These are phyloP conservation scores for Panus rudis DNA, from an alignment of 768 basidiomycete species.

Conservation along the genomic window DNA sequence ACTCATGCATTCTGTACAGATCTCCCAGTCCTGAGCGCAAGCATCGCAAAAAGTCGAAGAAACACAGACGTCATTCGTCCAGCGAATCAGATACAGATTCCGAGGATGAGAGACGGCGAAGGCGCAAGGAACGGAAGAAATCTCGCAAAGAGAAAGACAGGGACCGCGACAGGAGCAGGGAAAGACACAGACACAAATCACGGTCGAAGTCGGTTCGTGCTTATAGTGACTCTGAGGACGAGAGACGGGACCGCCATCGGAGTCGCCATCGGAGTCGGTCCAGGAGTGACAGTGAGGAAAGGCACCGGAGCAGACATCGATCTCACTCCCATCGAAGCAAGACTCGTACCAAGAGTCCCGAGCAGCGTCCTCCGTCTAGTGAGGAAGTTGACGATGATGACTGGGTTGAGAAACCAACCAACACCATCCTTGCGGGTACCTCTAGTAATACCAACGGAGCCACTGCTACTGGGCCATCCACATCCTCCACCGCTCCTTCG, in stretches of 20 bases:
- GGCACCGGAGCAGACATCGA: conserved; percentile 15
- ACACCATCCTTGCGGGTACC: conserved; percentile 21
- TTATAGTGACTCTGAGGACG: conserved; percentile 32
- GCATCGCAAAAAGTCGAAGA: conserved; percentile 48
- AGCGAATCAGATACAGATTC: conserved; percentile 35
- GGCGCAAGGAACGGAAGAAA: conserved; percentile 55
- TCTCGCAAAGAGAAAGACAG: conserved; percentile 37
- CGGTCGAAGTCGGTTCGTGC: conserved; percentile 30
- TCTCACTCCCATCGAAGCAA: conserved; percentile 1
- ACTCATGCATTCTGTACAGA: conserved; percentile 32
- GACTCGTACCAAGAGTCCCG: conserved; percentile 23
- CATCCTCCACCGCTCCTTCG: conserved; percentile 12
- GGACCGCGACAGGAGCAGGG: conserved; percentile 27
- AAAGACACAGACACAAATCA: conserved; percentile 17
- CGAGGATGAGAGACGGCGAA: conserved; percentile 55
- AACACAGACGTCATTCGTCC: conserved; percentile 46
- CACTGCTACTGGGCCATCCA: conserved; percentile 14
- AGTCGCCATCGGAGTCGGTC: conserved; percentile 20
- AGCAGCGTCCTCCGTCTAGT: conserved; percentile 17
- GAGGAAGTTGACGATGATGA: conserved; percentile 37
- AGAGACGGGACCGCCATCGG: conserved; percentile 21
- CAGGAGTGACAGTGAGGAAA: conserved; percentile 17
- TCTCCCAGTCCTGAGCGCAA: conserved; percentile 47
- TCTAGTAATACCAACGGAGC: conserved; percentile 13
- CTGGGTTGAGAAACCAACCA: conserved; percentile 58